Percentiles rank a stretch among this genome's conserved stretches.
These are phyloP conservation scores for Clonostachys byssicola DNA, from an alignment of 2,329 filamentous ascomycete species.

Conservation along the genomic window DNA sequence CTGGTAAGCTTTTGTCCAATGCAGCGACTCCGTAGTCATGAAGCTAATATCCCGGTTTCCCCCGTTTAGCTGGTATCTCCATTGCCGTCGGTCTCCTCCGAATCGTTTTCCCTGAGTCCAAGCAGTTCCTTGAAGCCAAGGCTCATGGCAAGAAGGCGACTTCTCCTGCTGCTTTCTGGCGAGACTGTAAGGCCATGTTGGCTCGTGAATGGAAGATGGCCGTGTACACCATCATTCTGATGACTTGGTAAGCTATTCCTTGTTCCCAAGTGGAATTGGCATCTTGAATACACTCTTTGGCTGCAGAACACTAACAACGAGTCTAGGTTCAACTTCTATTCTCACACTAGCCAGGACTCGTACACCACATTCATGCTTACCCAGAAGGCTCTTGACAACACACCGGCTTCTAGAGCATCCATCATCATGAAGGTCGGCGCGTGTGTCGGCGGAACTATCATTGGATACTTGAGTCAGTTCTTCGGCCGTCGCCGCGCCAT, in stretches of 20 bases:
- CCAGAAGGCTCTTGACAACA: conserved; percentile 64
- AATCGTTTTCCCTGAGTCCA: conserved; percentile 67
- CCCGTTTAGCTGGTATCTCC: conserved; percentile 50
- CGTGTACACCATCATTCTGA: conserved; percentile 72
- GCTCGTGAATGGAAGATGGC: conserved; percentile 70
- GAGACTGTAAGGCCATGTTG: conserved; percentile 65
- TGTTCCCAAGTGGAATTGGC: conserved; percentile 62
- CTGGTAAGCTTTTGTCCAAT: conserved; percentile 25
- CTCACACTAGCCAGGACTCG: conserved; percentile 75
- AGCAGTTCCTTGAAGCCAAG: conserved; percentile 70
- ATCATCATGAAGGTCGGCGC: conserved; percentile 79
- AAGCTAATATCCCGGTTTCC: background rate
- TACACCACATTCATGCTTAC: conserved; percentile 79
- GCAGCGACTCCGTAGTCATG: background rate
- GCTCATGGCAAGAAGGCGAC: conserved; percentile 45
- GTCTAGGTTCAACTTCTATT: conserved; percentile 59
- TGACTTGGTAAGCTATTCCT: conserved; percentile 66
- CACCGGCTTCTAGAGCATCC: conserved; percentile 64
- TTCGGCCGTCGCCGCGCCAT: conserved; percentile 69
- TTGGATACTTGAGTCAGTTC: conserved; percentile 73
- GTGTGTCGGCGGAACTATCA: conserved; percentile 67
- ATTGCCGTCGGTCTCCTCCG: conserved; percentile 66
- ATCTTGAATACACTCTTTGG: conserved; percentile 28
- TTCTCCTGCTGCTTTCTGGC: conserved; percentile 56
- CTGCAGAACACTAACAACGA: too few species aligned